Base-by-base conservation (phyloP, 2,329 filamentous ascomycete genomes). In the Atkinsonella texensis region DNA sequence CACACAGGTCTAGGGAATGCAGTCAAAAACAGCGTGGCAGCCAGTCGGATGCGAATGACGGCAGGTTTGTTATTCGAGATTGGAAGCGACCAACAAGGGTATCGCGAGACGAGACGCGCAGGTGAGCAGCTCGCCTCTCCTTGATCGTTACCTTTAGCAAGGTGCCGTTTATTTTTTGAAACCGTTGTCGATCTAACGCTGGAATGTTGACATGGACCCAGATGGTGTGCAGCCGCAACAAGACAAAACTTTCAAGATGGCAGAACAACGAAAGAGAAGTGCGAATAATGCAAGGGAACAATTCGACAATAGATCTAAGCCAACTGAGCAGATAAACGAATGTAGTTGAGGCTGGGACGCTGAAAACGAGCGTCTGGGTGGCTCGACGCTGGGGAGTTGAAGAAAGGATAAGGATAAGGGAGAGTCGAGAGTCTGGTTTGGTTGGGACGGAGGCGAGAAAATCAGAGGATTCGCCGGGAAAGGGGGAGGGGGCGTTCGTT, bases 201-300 rank as follows among this genome's bases (percentile, higher is more conserved):
- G 50, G 39, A 52, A 52, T 52, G 45, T 38, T 28, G 46, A 15
- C 31, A 18, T 31, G 32, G 44, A 39, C 41, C 18, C 20, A 38
- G 32, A 38, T 17, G 31, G 9, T 18, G 47, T 23, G 40, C 15
- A 31, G n/a, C 40, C n/a, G 40, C 40, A 42, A 42, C n/a, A 18
- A 12, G 7, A 23, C 11, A 23, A 35, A 38, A 41, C 28, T 17
- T 41, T 49, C 15, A n/a, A 45, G 42, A 13, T 44, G 13, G 20
- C 46, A 48, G 28, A 12, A 33, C 5, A 49, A 17, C 13, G 23
- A 43, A 18, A 23, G n/a, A 17, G 6, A 38, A 4, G 7, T 13
- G 17, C 35, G 28, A 23, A 23, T 13, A 39, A 42, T 40, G 41
- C 35, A 49, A 17, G 23, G 40, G 31, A 32, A 32, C 48, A 49